A percentile compares a stretch with the other conserved stretches of the same genome.
phyloP scores from a whole-genome alignment of 495 filamentous ascomycete genomes.

The Acidiella bohemica region DNA sequence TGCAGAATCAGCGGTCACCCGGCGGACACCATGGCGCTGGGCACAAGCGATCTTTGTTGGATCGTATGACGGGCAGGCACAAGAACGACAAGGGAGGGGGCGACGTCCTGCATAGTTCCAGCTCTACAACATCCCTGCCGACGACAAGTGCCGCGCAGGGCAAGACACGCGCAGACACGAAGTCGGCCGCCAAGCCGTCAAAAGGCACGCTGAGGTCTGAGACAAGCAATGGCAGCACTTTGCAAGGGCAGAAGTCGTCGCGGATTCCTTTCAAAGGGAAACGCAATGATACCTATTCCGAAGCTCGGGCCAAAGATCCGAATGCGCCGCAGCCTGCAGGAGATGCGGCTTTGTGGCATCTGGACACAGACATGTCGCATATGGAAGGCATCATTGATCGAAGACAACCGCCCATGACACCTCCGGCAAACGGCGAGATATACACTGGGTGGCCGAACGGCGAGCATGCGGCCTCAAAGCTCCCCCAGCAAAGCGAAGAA shows the following conservation, averaged over 20 bases:
- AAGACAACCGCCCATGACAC: conserved; percentile 46
- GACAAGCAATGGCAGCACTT: conserved; percentile 1
- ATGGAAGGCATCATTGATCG: conserved; percentile 69
- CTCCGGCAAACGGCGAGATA: conserved; percentile 47
- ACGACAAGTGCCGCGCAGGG: neutral
- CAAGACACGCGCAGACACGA: conserved; percentile 17
- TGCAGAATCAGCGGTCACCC: conserved; percentile 17
- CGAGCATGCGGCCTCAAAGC: conserved; percentile 23
- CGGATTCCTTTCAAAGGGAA: conserved; percentile 19
- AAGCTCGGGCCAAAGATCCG: conserved; percentile 22
- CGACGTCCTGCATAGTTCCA: conserved; percentile 8
- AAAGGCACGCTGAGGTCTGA: conserved; percentile 6
- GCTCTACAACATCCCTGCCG: conserved; percentile 11
- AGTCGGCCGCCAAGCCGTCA: conserved; percentile 11
- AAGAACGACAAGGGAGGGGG: conserved; percentile 46
- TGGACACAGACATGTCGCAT: conserved; percentile 71
- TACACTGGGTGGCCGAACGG: conserved; percentile 38
- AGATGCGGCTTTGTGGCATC: conserved; percentile 39
- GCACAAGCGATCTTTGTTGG: conserved; percentile 50
- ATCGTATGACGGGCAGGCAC: conserved; percentile 45
- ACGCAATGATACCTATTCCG: conserved; percentile 8
- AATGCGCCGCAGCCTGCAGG: conserved; percentile 17
- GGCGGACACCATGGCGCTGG: conserved; percentile 28
- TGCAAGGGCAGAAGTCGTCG: conserved; percentile 9
- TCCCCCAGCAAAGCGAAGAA: conserved; percentile 21